phyloP scores from a whole-genome alignment of 164 flowering plant genomes.

The Macadamia tetraphylla region DNA sequence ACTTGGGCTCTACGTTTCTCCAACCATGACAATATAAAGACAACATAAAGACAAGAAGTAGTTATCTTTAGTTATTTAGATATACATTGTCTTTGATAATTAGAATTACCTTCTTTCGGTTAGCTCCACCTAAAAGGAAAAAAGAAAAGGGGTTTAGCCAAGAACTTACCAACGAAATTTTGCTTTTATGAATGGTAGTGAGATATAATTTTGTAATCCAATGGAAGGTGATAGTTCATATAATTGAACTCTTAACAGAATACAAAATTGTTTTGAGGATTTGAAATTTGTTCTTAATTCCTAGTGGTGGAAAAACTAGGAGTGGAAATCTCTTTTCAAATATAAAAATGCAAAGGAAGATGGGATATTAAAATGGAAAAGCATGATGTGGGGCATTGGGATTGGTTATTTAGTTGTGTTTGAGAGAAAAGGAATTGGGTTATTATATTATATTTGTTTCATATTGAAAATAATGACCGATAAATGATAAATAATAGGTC shows the following conservation, averaged over 20 bases:
- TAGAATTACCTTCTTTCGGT: too few relatives aligned
- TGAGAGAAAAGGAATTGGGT: neutral
- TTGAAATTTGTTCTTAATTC: neutral
- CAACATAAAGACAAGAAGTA: too few relatives aligned
- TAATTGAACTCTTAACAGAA: neutral
- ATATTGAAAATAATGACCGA: conserved; percentile 25
- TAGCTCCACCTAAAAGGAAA: neutral
- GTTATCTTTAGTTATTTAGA: too few relatives aligned
- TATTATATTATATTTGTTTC: conserved; percentile 11
- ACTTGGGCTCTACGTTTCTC: too few relatives aligned
- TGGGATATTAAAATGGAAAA: conserved; percentile 6
- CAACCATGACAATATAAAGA: too few relatives aligned
- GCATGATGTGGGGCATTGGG: conserved; percentile 22
- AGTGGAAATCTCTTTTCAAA: conserved; percentile 9
- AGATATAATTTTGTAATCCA: neutral
- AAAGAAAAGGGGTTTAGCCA: too few relatives aligned
- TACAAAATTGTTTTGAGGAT: neutral
- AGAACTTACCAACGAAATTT: neutral
- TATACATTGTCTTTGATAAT: too few relatives aligned
- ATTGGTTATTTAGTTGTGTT: conserved; percentile 21
- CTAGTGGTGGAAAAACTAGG: conserved; percentile 14
- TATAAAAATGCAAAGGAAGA: conserved; percentile 14
- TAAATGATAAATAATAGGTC: conserved; percentile 11
- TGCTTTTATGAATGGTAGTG: neutral
- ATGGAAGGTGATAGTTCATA: conserved; percentile 12